Percentiles rank a stretch among this genome's conserved stretches.
phyloP scores from a whole-genome alignment of 2,329 filamentous ascomycete species.

The Penicillium carneum region DNA sequence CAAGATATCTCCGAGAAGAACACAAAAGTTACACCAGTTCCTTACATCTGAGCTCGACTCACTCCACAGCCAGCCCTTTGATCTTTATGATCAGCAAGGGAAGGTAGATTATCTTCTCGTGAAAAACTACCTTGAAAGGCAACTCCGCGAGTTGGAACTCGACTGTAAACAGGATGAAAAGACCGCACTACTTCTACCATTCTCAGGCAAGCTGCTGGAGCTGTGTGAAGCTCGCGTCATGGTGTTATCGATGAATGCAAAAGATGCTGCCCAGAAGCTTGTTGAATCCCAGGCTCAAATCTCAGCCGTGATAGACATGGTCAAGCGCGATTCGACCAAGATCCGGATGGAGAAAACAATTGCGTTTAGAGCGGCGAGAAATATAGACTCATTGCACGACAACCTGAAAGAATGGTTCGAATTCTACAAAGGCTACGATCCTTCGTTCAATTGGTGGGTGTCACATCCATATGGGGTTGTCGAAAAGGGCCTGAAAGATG shows the following conservation, averaged over 20 bases:
- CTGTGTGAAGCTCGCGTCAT: background rate
- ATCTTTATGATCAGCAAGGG: slow-evolving; percentile 2
- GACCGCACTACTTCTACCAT: background rate
- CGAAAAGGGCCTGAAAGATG: slow-evolving; percentile 18
- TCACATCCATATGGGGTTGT: slow-evolving; percentile 1
- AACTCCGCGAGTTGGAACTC: slow-evolving; percentile 43
- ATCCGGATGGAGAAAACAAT: slow-evolving; percentile 1
- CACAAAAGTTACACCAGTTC: background rate
- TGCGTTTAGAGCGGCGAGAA: slow-evolving; percentile 1
- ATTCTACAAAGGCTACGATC: slow-evolving; percentile 3
- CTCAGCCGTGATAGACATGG: background rate
- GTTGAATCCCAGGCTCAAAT: slow-evolving; percentile 1
- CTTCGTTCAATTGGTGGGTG: background rate
- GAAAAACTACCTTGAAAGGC: background rate
- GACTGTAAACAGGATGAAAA: slow-evolving; percentile 38
- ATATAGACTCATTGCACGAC: background rate
- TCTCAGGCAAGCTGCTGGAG: background rate
- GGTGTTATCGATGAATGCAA: background rate
- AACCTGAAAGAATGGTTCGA: background rate
- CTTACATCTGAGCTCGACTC: slow-evolving; percentile 1
- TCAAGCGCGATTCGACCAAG: background rate
- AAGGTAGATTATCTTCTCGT: background rate
- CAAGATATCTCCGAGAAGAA: background rate
- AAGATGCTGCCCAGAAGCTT: slow-evolving; percentile 1
- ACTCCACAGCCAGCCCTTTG: background rate